Conservation (phyloP, 228 moss, liverwort and hornwort genomes). For the Sphagnum fallax region DNA sequence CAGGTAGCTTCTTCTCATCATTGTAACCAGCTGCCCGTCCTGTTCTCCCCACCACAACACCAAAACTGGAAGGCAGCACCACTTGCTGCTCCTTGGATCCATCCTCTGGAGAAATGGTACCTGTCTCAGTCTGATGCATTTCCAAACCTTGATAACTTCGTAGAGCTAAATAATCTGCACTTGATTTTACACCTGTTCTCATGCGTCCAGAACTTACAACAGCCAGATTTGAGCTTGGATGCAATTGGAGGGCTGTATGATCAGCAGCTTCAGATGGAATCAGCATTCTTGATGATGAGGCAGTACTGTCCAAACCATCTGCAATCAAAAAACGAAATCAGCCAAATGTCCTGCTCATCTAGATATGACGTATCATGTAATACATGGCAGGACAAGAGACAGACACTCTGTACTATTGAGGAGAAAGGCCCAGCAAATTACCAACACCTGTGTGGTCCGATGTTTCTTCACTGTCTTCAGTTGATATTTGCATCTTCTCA, state of each 20-base stretch:
- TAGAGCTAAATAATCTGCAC: conserved; percentile 71
- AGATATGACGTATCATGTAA: not conserved
- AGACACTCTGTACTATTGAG: not conserved
- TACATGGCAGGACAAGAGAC: not conserved
- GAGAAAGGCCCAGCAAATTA: no score
- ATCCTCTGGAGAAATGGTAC: conserved; percentile 13
- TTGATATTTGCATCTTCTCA: conserved; percentile 21
- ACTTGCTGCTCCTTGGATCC: conserved; percentile 2
- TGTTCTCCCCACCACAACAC: conserved; percentile 55
- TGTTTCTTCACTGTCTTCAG: not conserved
- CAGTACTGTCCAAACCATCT: conserved; percentile 6
- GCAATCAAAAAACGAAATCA: no score
- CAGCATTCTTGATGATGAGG: conserved; percentile 36
- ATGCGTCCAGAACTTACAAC: conserved; percentile 50
- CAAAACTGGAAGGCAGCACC: conserved; percentile 20
- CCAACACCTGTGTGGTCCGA: no score
- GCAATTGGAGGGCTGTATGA: conserved; percentile 51
- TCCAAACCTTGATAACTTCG: conserved; percentile 85
- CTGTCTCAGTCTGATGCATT: conserved; percentile 25
- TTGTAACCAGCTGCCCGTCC: conserved; percentile 72
- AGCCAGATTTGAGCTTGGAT: conserved; percentile 46
- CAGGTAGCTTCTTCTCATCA: conserved; percentile 20
- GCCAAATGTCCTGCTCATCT: not conserved
- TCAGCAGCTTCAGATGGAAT: conserved; percentile 40
- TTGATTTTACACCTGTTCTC: conserved; percentile 53